phyloP scores from a whole-genome alignment of 1,284 basidiomycete genomes.

The Peniophora sp. region DNA sequence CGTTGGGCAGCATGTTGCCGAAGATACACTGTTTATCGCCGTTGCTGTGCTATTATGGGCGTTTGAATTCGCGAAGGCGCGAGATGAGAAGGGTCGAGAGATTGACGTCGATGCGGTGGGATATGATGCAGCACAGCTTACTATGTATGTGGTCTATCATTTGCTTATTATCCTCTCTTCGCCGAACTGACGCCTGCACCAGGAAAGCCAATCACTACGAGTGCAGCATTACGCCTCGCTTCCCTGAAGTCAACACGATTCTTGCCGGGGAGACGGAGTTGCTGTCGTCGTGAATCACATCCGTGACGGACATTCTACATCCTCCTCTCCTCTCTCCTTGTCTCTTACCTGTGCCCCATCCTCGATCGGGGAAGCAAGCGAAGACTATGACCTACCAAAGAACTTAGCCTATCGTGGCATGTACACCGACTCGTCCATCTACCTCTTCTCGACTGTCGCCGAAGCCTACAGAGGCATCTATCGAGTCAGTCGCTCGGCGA shows the following conservation, averaged over 20 bases:
- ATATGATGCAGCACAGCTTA: constrained; percentile 6
- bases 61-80: constrained; percentile 1
- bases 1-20: not conserved
- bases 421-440: too few species aligned
- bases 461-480: too few species aligned
- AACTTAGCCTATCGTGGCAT: too few species aligned
- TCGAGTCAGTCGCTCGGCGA: too few species aligned
- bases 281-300: too few species aligned
- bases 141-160: constrained; percentile 8
- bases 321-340: too few species aligned
- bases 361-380: too few species aligned
- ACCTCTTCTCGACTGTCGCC: too few species aligned
- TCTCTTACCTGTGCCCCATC: too few species aligned
- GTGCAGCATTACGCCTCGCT: constrained; percentile 8
- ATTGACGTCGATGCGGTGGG: constrained; percentile 7
- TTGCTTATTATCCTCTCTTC: not conserved
- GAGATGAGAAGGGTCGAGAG: constrained; percentile 8
- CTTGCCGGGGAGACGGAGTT: constrained; percentile 9
- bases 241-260: constrained; percentile 8
- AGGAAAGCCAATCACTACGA: not conserved
- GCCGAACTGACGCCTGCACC: too few species aligned
- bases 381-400: too few species aligned
- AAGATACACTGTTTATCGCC: not conserved
- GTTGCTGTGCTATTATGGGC: not conserved
- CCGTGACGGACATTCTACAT: too few species aligned